Evolutionary conservation across 306 rosid species (phyloP), one percentile per base, ranked within the genome.

Genomic region (Ceratonia siliqua): DNA sequence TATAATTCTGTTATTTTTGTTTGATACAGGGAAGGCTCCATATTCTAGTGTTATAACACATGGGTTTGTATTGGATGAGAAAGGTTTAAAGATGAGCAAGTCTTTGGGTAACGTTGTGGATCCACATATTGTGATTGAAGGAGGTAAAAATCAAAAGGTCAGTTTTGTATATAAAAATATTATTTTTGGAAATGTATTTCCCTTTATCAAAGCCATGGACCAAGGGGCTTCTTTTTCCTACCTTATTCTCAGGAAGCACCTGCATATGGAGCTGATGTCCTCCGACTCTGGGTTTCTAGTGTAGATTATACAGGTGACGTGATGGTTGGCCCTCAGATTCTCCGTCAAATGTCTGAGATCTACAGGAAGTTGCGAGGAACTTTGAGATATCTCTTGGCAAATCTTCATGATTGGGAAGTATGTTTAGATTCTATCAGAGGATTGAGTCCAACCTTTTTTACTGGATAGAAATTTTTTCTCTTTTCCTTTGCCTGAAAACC

Each of bases 201-300:
- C 61, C 58, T 28, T 82, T 39, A 58, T 57, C 49, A 80, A 74
- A 70, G 39, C 25, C 75, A 50, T 49, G 56, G 64, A 54, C 52
- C 65, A 70, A 53, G 21, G 68, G 25, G 33, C 12, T 39, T 18
- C 63, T 72, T 54, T 54, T 73, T 32, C 56, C 43, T 12, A 30
- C 53, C n/a, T 77, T 64, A 17, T 57, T 66, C 79, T 81, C 89
- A 94, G 99, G 96, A 94, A 84, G 79, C 90, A 69, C 96, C 97
- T 81, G 89, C 96, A 62, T 94, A 90, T 79, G 99, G 99, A 77
- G 99, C 98, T 52, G 98, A 94, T 76, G 91, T 94, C 65, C 85
- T 94, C 64, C 88, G 99, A 61, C 99, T 94, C 18, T 92, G 99
- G 99, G 99, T 94, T 82, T 94, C 99, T 32, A 94, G 99, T 81